Evolutionary conservation across 1,284 basidiomycete species (phyloP), one percentile per base, ranked within the genome.

Genomic region (Puccinia triticina): DNA sequence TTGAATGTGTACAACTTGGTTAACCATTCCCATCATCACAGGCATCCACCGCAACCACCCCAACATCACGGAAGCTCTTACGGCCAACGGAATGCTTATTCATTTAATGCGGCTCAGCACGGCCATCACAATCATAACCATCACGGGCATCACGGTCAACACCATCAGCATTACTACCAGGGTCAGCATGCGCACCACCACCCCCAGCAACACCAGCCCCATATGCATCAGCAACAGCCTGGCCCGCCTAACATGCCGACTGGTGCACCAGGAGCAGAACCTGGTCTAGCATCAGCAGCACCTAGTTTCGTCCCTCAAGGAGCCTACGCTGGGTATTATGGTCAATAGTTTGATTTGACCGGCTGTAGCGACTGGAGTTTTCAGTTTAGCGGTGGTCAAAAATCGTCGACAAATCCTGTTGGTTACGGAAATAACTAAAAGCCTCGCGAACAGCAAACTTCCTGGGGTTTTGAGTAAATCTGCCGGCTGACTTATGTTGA

Each of bases 1-100:
- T 50, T 40, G 23, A 74, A 48, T 55, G 2, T 7, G 34, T 40
- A 10, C 37, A 55, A 29, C 12, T 48, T 72, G 23, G 37, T 64
- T 29, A 43, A 43, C 66, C 12, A 74, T 34, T 18, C 64, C 59
- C 46, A 40, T 64, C 53, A 61, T 82, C 43, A n/a, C 46, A 82
- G 79, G 79, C 79, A 82, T 75, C 79, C 79, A 29, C 69, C 79
- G 50, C 79, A 82, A 43, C 72, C 79, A 32, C 79, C 72, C 32
- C 79, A 82, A 66, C 79, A 82, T 67, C 79, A 82, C 48, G 69
- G 59, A 16, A 46, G 55, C 14, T 40, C 50, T 50, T 82, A 82
- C 34, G 79, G 72, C 57, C 79, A 82, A 75, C 69, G 79, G 26
- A 80, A 72, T 50, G 40, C 46, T 64, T 80, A 80, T 34, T 53